Conservation (phyloP, 2,329 filamentous ascomycete species). For the Alternaria infectoria region DNA sequence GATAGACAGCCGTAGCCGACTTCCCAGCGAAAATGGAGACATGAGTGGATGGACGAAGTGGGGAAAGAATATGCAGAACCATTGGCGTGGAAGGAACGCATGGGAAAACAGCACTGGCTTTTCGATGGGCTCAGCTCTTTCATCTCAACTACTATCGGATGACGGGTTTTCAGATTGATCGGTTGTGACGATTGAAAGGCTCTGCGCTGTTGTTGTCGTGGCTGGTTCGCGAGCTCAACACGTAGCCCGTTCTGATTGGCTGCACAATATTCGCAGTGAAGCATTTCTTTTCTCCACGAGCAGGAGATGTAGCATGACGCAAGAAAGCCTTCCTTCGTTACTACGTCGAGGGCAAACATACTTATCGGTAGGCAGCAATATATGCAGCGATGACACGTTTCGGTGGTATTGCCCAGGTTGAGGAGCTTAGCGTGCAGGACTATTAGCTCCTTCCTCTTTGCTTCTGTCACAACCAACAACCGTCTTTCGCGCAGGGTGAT, state of each 20-base stretch:
- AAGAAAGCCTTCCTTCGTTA: background rate
- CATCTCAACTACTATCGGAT: background rate
- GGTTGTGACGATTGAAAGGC: slow-evolving; percentile 6
- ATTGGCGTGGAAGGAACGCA: slow-evolving; percentile 11
- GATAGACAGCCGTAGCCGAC: background rate
- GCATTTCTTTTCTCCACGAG: slow-evolving; percentile 8
- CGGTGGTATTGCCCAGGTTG: background rate
- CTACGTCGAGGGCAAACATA: background rate
- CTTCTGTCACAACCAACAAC: background rate
- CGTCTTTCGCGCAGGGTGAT: background rate
- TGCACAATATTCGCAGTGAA: slow-evolving; percentile 17
- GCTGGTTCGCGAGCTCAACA: slow-evolving; percentile 30
- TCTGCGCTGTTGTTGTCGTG: slow-evolving; percentile 28
- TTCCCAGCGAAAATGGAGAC: slow-evolving; percentile 7
- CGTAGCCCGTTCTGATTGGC: slow-evolving; percentile 40
- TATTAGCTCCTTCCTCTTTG: background rate
- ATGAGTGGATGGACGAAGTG: slow-evolving; percentile 4
- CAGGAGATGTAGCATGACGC: slow-evolving; percentile 6
- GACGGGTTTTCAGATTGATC: background rate
- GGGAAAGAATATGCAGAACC: slow-evolving; percentile 11
- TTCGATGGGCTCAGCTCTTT: background rate
- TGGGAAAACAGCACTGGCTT: slow-evolving; percentile 11
- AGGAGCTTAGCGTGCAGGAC: background rate
- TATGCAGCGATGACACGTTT: background rate
- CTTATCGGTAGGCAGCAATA: background rate